These are phyloP conservation scores for Elasticomyces elasticus DNA, from an alignment of 495 filamentous ascomycete species.

Conservation along the genomic window DNA sequence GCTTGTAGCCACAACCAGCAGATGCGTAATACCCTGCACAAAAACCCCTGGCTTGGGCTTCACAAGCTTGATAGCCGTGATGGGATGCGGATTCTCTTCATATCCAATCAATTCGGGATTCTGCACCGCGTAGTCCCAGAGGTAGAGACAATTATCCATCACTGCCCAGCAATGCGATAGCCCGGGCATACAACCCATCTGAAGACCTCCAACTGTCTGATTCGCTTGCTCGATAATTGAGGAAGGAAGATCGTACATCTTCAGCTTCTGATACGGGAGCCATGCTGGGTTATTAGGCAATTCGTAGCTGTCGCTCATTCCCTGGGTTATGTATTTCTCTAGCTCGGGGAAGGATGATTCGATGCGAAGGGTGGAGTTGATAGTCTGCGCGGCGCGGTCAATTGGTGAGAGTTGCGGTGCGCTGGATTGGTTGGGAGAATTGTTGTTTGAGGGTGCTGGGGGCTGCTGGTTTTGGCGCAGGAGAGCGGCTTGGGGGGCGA, in stretches of 20 bases:
- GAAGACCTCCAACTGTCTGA: conserved; percentile 65
- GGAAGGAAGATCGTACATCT: conserved; percentile 78
- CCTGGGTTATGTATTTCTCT: conserved; percentile 80
- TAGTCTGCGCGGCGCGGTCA: conserved; percentile 68
- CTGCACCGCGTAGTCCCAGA: conserved; percentile 92
- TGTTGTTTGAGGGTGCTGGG: conserved; percentile 9
- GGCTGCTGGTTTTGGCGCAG: conserved; percentile 19
- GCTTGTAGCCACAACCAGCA: conserved; percentile 80
- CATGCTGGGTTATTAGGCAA: conserved; percentile 51
- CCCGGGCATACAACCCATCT: conserved; percentile 87
- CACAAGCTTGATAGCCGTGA: conserved; percentile 74
- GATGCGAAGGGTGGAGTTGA: conserved; percentile 63
- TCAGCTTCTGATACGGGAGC: conserved; percentile 77
- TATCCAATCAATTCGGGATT: conserved; percentile 84
- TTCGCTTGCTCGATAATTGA: conserved; percentile 85
- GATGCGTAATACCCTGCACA: conserved; percentile 66
- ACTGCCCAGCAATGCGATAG: conserved; percentile 90
- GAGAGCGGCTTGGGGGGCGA: conserved; percentile 17
- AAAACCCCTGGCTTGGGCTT: conserved; percentile 74
- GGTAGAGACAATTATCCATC: conserved; percentile 89
- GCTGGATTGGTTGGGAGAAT: conserved; percentile 7
- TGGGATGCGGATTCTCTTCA: conserved; percentile 76
- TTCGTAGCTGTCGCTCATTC: conserved; percentile 86
- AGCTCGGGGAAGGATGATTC: conserved; percentile 82
- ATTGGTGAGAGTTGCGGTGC: conserved; percentile 46